Base-by-base conservation (phyloP, 345 rosid genomes). In the Gossypium herbaceum region DNA sequence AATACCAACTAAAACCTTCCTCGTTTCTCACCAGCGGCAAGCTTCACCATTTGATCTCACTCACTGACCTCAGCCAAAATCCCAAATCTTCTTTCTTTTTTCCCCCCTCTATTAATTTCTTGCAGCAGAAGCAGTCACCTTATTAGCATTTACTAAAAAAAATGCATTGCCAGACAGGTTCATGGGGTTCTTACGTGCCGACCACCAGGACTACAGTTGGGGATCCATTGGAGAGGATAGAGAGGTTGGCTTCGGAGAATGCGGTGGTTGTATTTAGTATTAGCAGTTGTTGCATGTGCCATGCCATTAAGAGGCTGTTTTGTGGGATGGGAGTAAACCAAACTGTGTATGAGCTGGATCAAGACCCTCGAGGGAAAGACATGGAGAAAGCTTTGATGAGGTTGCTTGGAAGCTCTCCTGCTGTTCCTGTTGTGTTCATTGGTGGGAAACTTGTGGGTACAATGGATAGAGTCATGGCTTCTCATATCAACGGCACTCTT, bases 271-370 rank as follows among this genome's bases (percentile, higher is more conserved):
- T 94, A 41, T 90, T 94, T 81, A 92, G 98, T 85, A 80, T 86
- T 11, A 94, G 98, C 84, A 86, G 84, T 0, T 94, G 98, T 85
- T 94, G 98, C 90, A 94, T 94, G 98, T 94, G 97, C 82, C 98
- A 92, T 79, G 94, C 92, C 75, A 86, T 87, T 16, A 94, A 94
- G 81, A 83, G 94, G 67, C 88, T 94, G 13, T 92, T 94, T 79
- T 82, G 92, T 34, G 97, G 97, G 2, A 87, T 94, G 96, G 98
- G 98, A 0, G 98, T 92, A n/a, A 88, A 87, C 82, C 98, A 97
- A 1, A 85, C 96, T 0, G 97, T 94, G 50, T 83, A 90, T 74
- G 98, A 94, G 87, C 93, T 94, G 5, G 97, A 94, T 74, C 85
- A 87, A 41, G 97, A 90, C 71, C 98, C 97, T 0, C 75, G 77